These are phyloP conservation scores for Trametes cinnabarina DNA, from an alignment of 768 basidiomycete species.

Conservation along the genomic window DNA sequence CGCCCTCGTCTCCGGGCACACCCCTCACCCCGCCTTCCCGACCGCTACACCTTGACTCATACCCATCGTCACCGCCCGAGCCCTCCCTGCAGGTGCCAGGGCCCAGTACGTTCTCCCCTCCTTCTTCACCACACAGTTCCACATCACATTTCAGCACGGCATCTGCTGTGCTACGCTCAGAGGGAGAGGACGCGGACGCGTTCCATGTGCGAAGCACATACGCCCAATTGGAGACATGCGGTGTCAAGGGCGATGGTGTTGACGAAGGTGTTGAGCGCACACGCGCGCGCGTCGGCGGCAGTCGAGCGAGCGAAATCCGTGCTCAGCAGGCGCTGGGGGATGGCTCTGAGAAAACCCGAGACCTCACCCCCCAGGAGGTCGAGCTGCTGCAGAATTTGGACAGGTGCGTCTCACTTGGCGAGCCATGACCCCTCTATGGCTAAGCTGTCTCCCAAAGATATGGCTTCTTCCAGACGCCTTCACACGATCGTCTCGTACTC, in stretches of 20 bases:
- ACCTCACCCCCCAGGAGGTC: constrained; percentile 72
- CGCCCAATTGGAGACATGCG: constrained; percentile 81
- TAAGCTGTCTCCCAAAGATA: constrained; percentile 53
- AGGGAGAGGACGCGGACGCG: constrained; percentile 78
- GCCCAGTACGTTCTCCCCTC: constrained; percentile 20
- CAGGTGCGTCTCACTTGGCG: constrained; percentile 55
- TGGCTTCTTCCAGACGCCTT: constrained; percentile 81
- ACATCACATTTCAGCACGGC: constrained; percentile 34
- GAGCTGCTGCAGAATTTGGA: constrained; percentile 76
- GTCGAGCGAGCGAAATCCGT: constrained; percentile 56
- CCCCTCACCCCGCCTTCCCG: constrained; percentile 6
- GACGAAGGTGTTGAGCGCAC: constrained; percentile 94
- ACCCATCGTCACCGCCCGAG: constrained; percentile 17
- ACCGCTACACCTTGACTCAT: constrained; percentile 1
- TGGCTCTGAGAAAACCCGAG: constrained; percentile 59
- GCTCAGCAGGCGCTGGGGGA: constrained; percentile 56
- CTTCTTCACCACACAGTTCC: constrained; percentile 36
- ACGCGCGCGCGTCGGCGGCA: constrained; percentile 62
- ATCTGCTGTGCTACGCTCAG: constrained; percentile 62
- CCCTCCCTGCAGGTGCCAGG: constrained; percentile 18
- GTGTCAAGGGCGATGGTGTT: constrained; percentile 94
- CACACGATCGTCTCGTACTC: constrained; percentile 81
- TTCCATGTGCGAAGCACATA: constrained; percentile 86
- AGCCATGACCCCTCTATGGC: constrained; percentile 5
- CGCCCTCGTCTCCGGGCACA: constrained; percentile 13